Base-by-base conservation (phyloP, 164 flowering plant genomes). In the Sedum album region DNA sequence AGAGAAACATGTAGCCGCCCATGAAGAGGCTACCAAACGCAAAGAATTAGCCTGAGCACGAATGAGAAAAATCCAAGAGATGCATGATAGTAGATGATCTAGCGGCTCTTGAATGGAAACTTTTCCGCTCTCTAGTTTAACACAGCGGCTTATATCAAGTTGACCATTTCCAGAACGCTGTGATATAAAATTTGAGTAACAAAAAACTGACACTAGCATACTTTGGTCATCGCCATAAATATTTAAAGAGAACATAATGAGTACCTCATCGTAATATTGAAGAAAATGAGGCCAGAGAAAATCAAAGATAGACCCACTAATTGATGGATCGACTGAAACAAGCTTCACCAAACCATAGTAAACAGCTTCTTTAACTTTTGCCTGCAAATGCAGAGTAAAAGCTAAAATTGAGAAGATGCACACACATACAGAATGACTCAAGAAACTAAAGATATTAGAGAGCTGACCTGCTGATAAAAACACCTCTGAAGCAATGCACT, bases 401-500 rank as follows among this genome's bases (percentile, higher is more conserved):
- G 67, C 18, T 21, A 36, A 26, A 36, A 38, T n/a, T 8, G 14
- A 21, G n/a, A n/a, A 35, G 55, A 48, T 44, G 25, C 69, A 66
- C 41, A 39, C 11, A 62, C 46, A 42, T 36, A 5, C 6, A 64
- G 26, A 30, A 51, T 30, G 44, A 10, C 10, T 11, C 15, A 11
- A 49, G 39, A 71, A 20, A 20, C 13, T 65, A n/a, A 67, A 66
- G 61, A 15, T 70, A 18, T 11, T 65, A 25, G 68, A 66, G 65
- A 18, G 73, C 42, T 20, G 20, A 89, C 97, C 95, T 85, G 91
- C 79, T 89, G 97, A 74, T 83, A 84, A 69, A 91, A 93, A 70
- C 97, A 86, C 76, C 97, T 84, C 68, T 83, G 86, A 71, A 89
- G 81, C 84, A 87, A 79, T 67, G 90, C 93, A 82, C 84, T 86